Percentiles rank a stretch among this genome's conserved stretches.
These are phyloP conservation scores for Rosa hybrid DNA, from an alignment of 331 rosid species.

Conservation along the genomic window DNA sequence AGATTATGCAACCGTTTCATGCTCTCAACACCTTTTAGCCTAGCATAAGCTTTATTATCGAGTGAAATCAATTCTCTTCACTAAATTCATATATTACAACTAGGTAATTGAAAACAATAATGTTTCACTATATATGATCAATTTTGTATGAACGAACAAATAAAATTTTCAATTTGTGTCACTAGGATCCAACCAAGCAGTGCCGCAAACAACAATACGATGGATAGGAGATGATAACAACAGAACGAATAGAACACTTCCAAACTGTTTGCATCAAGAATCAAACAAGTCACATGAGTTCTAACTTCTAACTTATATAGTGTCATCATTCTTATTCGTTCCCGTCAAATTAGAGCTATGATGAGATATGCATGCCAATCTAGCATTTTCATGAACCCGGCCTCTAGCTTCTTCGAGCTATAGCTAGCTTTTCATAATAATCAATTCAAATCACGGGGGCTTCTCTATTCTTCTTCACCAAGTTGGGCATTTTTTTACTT, in stretches of 20 bases:
- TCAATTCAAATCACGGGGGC: slow-evolving; percentile 55
- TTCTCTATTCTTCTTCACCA: slow-evolving; percentile 33
- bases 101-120: too few relatives aligned
- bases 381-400: not conserved
- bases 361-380: not conserved
- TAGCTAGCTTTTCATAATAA: not conserved
- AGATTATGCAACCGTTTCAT: too few relatives aligned
- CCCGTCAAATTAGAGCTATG: slow-evolving; percentile 38
- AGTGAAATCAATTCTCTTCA: not conserved
- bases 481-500: slow-evolving; percentile 6
- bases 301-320: slow-evolving; percentile 34
- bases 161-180: not conserved
- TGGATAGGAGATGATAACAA: slow-evolving; percentile 35
- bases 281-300: slow-evolving; percentile 50
- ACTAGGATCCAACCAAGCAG: not conserved
- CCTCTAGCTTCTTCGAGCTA: slow-evolving; percentile 26
- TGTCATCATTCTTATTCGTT: slow-evolving; percentile 28
- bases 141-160: not conserved
- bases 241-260: slow-evolving; percentile 11
- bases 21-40: too few relatives aligned
- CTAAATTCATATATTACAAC: too few relatives aligned
- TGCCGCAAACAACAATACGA: not conserved
- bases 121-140: not conserved
- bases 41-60: not conserved
- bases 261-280: slow-evolving; percentile 35